Conservation (phyloP, 768 basidiomycete genomes). For the Scleroderma bovista region DNA sequence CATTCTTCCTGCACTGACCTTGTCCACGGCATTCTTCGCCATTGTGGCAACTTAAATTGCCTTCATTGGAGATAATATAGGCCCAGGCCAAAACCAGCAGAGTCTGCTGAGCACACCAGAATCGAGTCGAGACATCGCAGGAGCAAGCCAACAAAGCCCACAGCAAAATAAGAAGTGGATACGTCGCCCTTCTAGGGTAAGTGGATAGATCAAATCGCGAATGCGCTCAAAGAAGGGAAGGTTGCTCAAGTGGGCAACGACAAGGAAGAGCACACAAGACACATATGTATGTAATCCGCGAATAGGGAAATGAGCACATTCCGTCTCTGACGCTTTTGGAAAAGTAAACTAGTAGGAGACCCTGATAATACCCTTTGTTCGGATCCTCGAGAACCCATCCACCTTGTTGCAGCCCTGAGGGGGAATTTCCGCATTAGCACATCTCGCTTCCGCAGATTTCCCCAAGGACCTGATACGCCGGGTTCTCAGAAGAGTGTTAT, state of each 20-base stretch:
- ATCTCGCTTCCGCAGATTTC: slow-evolving; percentile 96
- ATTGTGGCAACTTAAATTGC: no score
- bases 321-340: slow-evolving; percentile 16
- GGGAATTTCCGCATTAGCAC: slow-evolving; percentile 90
- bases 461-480: slow-evolving; percentile 65
- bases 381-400: slow-evolving; percentile 82
- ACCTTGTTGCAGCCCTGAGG: slow-evolving; percentile 72
- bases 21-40: no score
- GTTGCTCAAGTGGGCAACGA: slow-evolving; percentile 65
- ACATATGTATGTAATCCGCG: slow-evolving; percentile 63
- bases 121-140: no score
- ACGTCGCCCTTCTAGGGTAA: slow-evolving; percentile 41
- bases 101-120: no score
- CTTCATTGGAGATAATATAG: no score
- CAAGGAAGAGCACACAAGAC: slow-evolving; percentile 78
- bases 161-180: no score
- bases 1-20: no score
- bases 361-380: slow-evolving; percentile 91
- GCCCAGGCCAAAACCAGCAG: no score
- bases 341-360: slow-evolving; percentile 99
- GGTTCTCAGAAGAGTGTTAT: slow-evolving; percentile 73
- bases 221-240: slow-evolving; percentile 69
- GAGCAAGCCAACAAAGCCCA: no score
- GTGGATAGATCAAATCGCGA: slow-evolving; percentile 56
- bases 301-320: slow-evolving; percentile 8